phyloP scores from a whole-genome alignment of 2,329 filamentous ascomycete genomes.

The Trichoderma lentiforme region DNA sequence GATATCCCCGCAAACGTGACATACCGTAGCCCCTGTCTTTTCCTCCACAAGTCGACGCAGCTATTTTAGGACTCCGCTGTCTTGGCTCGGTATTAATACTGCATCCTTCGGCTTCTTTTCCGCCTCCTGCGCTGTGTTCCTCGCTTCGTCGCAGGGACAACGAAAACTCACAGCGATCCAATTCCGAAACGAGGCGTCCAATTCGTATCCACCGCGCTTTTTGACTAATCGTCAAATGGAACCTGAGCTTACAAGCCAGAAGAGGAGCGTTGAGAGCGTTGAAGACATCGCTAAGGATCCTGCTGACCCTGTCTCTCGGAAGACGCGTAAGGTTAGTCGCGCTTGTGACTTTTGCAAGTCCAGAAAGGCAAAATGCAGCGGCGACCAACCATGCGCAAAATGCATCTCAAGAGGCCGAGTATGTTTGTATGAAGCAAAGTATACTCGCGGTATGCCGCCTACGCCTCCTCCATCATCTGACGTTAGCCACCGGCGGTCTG shows the following conservation, averaged over 20 bases:
- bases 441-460: conserved; percentile 33
- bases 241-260: background rate
- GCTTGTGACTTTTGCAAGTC: conserved; percentile 32
- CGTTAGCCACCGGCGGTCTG: background rate
- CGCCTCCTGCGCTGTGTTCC: background rate
- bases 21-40: background rate
- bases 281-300: background rate
- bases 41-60: background rate
- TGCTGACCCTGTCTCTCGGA: conserved; percentile 8
- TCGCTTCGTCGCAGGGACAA: background rate
- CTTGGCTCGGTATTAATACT: background rate
- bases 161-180: background rate
- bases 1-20: background rate
- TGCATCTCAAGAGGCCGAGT: conserved; percentile 28
- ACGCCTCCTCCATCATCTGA: conserved; percentile 29
- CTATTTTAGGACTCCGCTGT: conserved; percentile 5
- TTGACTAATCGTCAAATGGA: background rate
- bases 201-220: background rate
- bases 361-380: conserved; percentile 28
- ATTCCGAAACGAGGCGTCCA: background rate
- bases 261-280: background rate
- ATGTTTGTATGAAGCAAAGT: conserved; percentile 33
- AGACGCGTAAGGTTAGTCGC: conserved; percentile 33
- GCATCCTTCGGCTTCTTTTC: conserved; percentile 12
- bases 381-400: conserved; percentile 32